A percentile compares a stretch with the other conserved stretches of the same genome.
Evolutionary conservation across 164 flowering plant genomes (phyloP).

Genomic region (Nymphaea colorata): DNA sequence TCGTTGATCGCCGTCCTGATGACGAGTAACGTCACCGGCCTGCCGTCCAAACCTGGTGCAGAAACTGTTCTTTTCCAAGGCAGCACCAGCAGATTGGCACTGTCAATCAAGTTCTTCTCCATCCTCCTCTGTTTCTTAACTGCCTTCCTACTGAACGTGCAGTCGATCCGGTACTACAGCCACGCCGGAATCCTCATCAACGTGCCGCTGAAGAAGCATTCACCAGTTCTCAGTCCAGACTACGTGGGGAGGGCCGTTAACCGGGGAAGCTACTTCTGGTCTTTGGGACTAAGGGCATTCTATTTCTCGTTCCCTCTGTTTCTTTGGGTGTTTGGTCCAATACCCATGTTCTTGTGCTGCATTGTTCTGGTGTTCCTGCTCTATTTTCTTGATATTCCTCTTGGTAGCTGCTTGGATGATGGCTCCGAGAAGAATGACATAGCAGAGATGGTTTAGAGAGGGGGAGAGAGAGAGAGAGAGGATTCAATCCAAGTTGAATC

Average conservation of each 20-base stretch:
- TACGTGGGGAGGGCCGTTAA: constrained; percentile 54
- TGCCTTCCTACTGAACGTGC: constrained; percentile 61
- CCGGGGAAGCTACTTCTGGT: constrained; percentile 78
- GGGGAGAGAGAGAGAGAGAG: not conserved
- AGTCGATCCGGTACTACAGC: constrained; percentile 72
- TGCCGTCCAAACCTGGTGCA: too few species aligned
- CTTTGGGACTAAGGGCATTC: constrained; percentile 66
- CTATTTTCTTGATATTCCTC: constrained; percentile 41
- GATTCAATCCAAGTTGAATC: not conserved
- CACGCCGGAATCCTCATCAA: constrained; percentile 87
- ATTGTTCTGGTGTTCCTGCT: constrained; percentile 37
- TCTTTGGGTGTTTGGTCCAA: constrained; percentile 85
- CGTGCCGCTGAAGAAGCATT: constrained; percentile 47
- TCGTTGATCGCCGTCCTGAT: constrained; percentile 62
- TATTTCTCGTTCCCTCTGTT: constrained; percentile 80
- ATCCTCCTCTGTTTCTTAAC: constrained; percentile 57
- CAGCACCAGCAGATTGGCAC: constrained; percentile 30
- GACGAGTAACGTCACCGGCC: constrained; percentile 14
- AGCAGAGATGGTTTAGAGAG: not conserved
- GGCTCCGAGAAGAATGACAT: not conserved
- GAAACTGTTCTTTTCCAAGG: constrained; percentile 15
- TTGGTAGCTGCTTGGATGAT: constrained; percentile 21
- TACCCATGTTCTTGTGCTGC: constrained; percentile 61
- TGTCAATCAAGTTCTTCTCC: constrained; percentile 54
- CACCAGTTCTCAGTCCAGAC: constrained; percentile 26